Base-by-base conservation (phyloP, 164 flowering plant species). In the Kingdonia uniflora region DNA sequence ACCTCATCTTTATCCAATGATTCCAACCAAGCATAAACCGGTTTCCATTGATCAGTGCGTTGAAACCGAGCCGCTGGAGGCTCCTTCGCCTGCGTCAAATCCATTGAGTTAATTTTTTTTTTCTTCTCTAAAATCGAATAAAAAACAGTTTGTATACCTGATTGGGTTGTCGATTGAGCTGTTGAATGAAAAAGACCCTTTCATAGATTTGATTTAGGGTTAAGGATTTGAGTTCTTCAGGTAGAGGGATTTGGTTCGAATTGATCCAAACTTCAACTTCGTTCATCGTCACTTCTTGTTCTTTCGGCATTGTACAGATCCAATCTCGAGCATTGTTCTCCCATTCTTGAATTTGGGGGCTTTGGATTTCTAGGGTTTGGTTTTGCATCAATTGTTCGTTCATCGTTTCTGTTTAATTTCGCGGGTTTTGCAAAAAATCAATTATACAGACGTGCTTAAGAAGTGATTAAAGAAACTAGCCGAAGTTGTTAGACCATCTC, bases 21-120 rank as follows among this genome's bases (percentile, higher is more conserved):
- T 38, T 91, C 95, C 46, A 85, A 77, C 97, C 96, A 91, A 0
- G 86, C 59, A 78, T 91, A 91, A 20, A 87, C 85, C 13, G 97
- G 96, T 53, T 53, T 59, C 97, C 97, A 90, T 35, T 74, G 91
- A 63, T 85, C 89, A 7, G 96, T 79, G 2, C 97, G 84, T 52
- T 85, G 95, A 69, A 90, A 90, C 13, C 82, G 80, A 57, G 76
- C 76, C 5, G 55, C 76, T 19, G 60, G 64, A 52, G 56, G 58
- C 20, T 73, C 75, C 37, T 53, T 69, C 48, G 53, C 76, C 85
- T 82, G 72, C 59, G 56, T 60, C n/a, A 21, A 23, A 17, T 53
- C 56, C 1, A 16, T 57, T n/a, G n/a, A n/a, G n/a, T n/a, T n/a
- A n/a, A n/a, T n/a, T n/a, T n/a, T n/a, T n/a, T n/a, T n/a, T n/a